Evolutionary conservation across 2,329 filamentous ascomycete genomes (phyloP), one percentile per base, ranked within the genome.

Genomic region (Colletotrichum acutatum): DNA sequence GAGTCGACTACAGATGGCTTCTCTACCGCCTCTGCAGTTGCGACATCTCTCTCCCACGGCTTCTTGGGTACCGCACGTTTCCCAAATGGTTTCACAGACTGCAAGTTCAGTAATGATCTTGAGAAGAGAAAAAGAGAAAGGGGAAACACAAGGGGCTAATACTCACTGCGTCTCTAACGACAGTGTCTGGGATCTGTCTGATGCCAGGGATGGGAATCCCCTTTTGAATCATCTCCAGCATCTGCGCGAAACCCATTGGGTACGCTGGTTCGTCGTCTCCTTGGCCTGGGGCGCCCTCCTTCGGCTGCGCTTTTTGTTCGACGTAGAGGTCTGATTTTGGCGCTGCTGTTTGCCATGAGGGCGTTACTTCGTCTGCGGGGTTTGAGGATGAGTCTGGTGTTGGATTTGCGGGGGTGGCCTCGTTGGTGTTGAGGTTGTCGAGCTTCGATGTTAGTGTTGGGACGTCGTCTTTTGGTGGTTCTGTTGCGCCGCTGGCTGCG

Each of bases 121-220:
- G 16, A 19, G 42, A 19, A 19, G 42, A 34, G 14, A n/a, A n/a
- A 37, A 46, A 24, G 61, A 28, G 12, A 56, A n/a, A 11, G 26
- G 22, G 5, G 9, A 16, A 9, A 46, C 7, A 12, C 56, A 7
- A 28, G 24, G 34, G 1, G 37, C n/a, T 19, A 7, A 8, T 19
- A 78, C 87, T 89, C 73, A 93, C 92, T 73, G 94, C 89, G 5
- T 93, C 92, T 66, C 91, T 87, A 24, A 95, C 86, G 5, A 98
- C 86, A 0, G 92, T 97, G 76, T 94, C 90, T 5, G 95, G 95
- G 66, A 98, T 96, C 75, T 97, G 90, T 76, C 92, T 91, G 78
- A 98, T 97, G 0, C 95, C 95, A 1, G 95, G 95, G 56, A 98
- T 93, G 0, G 94, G 92, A 77, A 94, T 91, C 66, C 95, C 95